A percentile compares a stretch with the other conserved stretches of the same genome.
phyloP scores from a whole-genome alignment of 257 asterid species.

The Nicotiana knightiana region DNA sequence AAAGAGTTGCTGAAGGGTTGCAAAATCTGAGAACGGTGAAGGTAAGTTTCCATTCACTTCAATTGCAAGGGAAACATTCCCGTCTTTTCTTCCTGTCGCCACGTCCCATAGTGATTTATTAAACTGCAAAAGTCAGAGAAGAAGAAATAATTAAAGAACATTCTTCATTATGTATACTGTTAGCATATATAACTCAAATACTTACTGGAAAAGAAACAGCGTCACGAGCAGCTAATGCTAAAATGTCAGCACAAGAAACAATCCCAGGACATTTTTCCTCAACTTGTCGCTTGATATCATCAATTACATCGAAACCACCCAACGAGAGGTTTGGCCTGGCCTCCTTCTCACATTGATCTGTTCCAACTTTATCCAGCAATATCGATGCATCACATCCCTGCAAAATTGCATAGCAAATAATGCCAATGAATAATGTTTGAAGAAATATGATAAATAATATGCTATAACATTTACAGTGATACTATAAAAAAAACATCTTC shows the following conservation, averaged over 20 bases:
- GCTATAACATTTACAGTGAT: not conserved
- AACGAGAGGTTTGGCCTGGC: constrained; percentile 22
- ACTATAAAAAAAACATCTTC: not conserved
- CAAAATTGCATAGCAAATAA: not conserved
- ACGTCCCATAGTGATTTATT: constrained; percentile 36
- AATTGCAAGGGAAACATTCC: constrained; percentile 26
- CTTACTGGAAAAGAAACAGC: constrained; percentile 21
- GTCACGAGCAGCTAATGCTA: constrained; percentile 29
- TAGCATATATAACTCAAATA: not conserved
- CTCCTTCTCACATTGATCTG: constrained; percentile 16
- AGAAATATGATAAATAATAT: not conserved
- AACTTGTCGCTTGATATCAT: constrained; percentile 23
- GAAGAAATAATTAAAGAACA: too few relatives aligned
- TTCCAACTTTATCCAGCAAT: constrained; percentile 13
- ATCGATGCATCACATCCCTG: constrained; percentile 40
- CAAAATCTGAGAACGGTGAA: constrained; percentile 34
- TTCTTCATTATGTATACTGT: too few relatives aligned
- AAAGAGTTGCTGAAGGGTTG: constrained; percentile 29
- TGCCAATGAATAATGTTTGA: not conserved
- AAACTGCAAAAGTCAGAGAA: constrained; percentile 10
- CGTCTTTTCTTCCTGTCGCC: constrained; percentile 46
- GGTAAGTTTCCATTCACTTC: constrained; percentile 37
- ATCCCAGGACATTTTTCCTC: constrained; percentile 20
- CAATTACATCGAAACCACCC: constrained; percentile 25
- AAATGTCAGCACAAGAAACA: constrained; percentile 31